phyloP scores from a whole-genome alignment of 306 rosid species.

The Rubus parviflorus region DNA sequence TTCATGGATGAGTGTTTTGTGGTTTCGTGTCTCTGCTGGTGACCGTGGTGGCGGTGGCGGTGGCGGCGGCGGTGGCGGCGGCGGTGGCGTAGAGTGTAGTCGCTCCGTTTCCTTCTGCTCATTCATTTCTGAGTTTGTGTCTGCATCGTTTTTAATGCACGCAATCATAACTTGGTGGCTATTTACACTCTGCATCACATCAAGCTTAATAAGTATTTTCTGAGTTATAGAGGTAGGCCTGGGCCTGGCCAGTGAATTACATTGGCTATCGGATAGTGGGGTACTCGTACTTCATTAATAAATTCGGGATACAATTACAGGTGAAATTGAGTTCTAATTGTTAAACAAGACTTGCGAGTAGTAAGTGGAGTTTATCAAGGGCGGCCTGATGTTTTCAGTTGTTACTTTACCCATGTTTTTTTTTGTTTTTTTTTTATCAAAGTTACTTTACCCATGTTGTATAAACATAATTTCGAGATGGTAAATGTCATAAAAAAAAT shows the following conservation, averaged over 20 bases:
- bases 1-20: neutral
- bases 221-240: neutral
- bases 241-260: neutral
- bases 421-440: too few species aligned
- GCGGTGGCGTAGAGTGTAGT: neutral
- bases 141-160: conserved; percentile 35
- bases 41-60: neutral
- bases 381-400: too few species aligned
- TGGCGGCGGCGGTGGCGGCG: neutral
- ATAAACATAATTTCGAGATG: too few species aligned
- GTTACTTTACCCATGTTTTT: too few species aligned
- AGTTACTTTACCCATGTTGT: too few species aligned
- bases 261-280: neutral
- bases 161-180: conserved; percentile 48
- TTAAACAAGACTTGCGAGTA: too few species aligned
- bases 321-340: too few species aligned
- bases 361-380: too few species aligned
- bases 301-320: neutral
- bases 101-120: neutral
- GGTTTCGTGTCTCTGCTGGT: conserved; percentile 9
- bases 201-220: conserved; percentile 4
- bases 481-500: too few species aligned
- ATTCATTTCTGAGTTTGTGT: neutral
- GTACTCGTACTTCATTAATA: neutral
- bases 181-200: conserved; percentile 31